phyloP scores from a whole-genome alignment of 2,329 filamentous ascomycete species.

The Hypoxylon sp. region DNA sequence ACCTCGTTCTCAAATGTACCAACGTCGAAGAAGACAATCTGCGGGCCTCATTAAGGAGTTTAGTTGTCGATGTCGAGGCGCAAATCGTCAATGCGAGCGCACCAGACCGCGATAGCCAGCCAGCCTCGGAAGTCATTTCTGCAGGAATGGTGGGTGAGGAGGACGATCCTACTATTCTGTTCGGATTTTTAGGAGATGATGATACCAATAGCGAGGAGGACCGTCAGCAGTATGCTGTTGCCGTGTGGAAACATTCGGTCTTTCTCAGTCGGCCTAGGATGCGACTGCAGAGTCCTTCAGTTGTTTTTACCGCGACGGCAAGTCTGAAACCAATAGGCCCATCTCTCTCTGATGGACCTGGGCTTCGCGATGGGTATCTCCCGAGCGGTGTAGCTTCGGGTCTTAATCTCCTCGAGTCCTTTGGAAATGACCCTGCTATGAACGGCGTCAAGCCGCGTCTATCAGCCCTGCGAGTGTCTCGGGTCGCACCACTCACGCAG shows the following conservation, averaged over 20 bases:
- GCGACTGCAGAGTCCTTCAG: slow-evolving; percentile 75
- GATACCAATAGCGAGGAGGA: slow-evolving; percentile 46
- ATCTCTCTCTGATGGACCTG: slow-evolving; percentile 58
- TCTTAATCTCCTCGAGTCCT: slow-evolving; percentile 83
- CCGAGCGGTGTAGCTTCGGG: slow-evolving; percentile 77
- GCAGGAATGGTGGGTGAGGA: slow-evolving; percentile 66
- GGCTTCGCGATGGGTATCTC: slow-evolving; percentile 73
- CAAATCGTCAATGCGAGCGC: slow-evolving; percentile 72
- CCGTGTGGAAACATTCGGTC: slow-evolving; percentile 73
- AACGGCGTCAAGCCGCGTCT: slow-evolving; percentile 74
- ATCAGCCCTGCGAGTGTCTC: slow-evolving; percentile 80
- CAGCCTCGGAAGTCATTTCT: slow-evolving; percentile 72
- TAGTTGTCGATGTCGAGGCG: slow-evolving; percentile 77
- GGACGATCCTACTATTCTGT: slow-evolving; percentile 66
- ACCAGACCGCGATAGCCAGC: slow-evolving; percentile 63
- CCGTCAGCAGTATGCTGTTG: slow-evolving; percentile 62
- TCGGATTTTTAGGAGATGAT: slow-evolving; percentile 58
- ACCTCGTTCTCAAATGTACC: slow-evolving; percentile 77
- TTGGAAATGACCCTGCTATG: slow-evolving; percentile 75
- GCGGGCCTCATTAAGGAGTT: slow-evolving; percentile 70
- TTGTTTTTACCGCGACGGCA: slow-evolving; percentile 75
- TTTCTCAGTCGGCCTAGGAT: slow-evolving; percentile 73
- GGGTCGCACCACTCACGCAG: slow-evolving; percentile 77
- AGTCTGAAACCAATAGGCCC: slow-evolving; percentile 69
- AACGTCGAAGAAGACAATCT: slow-evolving; percentile 70